Conservation (phyloP, 2,329 filamentous ascomycete genomes). For the Xylariaceae sp. region DNA sequence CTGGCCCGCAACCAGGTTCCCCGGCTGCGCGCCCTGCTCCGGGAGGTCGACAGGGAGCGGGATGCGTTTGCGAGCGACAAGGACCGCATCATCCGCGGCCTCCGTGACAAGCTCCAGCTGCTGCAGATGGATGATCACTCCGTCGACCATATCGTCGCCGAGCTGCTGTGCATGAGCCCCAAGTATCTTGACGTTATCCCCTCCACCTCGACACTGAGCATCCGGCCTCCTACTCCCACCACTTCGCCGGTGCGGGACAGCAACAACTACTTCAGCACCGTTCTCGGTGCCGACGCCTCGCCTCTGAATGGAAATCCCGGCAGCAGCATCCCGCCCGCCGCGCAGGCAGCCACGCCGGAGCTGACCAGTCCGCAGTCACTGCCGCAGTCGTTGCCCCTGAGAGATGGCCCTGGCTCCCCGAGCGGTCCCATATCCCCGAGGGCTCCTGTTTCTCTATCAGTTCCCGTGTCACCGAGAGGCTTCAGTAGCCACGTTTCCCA, state of each 20-base stretch:
- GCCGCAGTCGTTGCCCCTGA: too few species aligned
- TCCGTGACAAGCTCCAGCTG: constrained; percentile 16
- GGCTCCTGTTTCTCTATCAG: too few species aligned
- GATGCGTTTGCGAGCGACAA: constrained; percentile 18
- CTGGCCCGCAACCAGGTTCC: constrained; percentile 19
- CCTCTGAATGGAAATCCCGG: too few species aligned
- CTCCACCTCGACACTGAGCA: constrained; percentile 13
- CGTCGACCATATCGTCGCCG: constrained; percentile 13
- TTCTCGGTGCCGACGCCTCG: constrained; percentile 10
- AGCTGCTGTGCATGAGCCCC: constrained; percentile 14
- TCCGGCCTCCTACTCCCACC: constrained; percentile 10
- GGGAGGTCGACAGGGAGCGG: constrained; percentile 19
- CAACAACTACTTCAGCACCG: constrained; percentile 13
- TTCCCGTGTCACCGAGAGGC: too few species aligned
- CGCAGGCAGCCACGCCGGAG: too few species aligned
- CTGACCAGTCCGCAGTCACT: too few species aligned
- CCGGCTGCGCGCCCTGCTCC: constrained; percentile 15
- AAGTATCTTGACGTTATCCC: constrained; percentile 17
- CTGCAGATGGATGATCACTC: constrained; percentile 15
- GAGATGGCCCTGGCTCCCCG: too few species aligned
- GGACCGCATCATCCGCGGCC: constrained; percentile 12
- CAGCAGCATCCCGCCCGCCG: too few species aligned
- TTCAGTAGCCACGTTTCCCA: too few species aligned
- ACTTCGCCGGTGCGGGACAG: constrained; percentile 15
- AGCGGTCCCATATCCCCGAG: too few species aligned